Conservation (phyloP, 352 stramenopile genomes). For the Pythium aphanidermatum region DNA sequence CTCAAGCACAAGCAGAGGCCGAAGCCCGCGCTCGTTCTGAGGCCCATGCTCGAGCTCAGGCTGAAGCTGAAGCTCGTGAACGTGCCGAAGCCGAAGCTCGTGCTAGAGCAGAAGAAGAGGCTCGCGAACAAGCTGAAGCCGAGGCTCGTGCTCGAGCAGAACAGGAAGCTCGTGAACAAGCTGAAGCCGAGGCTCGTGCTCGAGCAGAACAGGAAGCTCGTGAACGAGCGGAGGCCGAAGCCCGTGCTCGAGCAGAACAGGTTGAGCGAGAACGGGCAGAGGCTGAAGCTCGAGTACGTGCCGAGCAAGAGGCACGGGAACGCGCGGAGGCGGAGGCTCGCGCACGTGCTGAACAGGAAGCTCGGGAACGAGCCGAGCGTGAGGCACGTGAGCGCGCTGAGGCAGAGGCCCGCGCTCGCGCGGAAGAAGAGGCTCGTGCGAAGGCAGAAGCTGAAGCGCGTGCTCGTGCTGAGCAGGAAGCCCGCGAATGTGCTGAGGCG, state of each 20-base stretch:
- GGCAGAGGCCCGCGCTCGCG: slow-evolving; percentile 16
- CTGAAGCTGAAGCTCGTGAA: slow-evolving; percentile 9
- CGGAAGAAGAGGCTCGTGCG: slow-evolving; percentile 19
- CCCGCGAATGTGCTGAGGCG: slow-evolving; percentile 1
- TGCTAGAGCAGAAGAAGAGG: slow-evolving; percentile 20
- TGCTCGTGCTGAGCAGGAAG: slow-evolving; percentile 13
- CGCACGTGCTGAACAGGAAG: neutral
- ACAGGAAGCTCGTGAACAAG: slow-evolving; percentile 17
- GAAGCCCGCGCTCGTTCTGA: slow-evolving; percentile 23
- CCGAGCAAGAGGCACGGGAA: slow-evolving; percentile 20
- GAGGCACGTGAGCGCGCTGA: slow-evolving; percentile 3
- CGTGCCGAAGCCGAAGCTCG: slow-evolving; percentile 21
- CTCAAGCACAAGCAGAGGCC: slow-evolving; percentile 5
- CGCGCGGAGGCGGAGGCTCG: slow-evolving; percentile 3
- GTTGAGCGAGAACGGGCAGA: slow-evolving; percentile 5
- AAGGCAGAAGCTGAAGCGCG: slow-evolving; percentile 1
- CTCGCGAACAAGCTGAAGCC: slow-evolving; percentile 18
- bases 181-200: slow-evolving; percentile 19
- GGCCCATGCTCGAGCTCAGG: slow-evolving; percentile 8
- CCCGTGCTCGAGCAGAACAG: neutral
- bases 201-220: slow-evolving; percentile 23
- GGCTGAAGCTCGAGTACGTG: slow-evolving; percentile 19
- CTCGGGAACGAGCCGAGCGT: neutral
- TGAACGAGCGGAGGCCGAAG: slow-evolving; percentile 22
- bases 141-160: slow-evolving; percentile 16